These are phyloP conservation scores for Podospora bellae-mahoneyi DNA, from an alignment of 495 filamentous ascomycete species.

Conservation along the genomic window DNA sequence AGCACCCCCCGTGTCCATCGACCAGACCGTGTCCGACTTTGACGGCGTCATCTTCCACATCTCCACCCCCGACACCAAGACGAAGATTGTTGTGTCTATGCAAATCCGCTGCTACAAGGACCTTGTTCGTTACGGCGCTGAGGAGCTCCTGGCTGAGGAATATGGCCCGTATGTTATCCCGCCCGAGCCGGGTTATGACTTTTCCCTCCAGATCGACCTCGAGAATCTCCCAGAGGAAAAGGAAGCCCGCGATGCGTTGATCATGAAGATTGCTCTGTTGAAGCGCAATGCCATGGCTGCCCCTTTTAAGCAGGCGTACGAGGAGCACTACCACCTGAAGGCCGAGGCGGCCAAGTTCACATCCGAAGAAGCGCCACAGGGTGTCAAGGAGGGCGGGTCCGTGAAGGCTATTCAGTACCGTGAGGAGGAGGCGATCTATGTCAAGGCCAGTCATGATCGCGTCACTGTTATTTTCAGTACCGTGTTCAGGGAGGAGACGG, in stretches of 20 bases:
- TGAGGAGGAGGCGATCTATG: conserved; percentile 98
- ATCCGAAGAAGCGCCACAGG: conserved; percentile 85
- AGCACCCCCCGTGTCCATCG: conserved; percentile 78
- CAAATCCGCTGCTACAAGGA: conserved; percentile 91
- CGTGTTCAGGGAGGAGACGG: conserved; percentile 95
- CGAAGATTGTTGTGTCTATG: conserved; percentile 89
- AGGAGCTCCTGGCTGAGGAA: conserved; percentile 85
- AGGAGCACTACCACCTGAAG: conserved; percentile 79
- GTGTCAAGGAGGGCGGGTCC: conserved; percentile 80
- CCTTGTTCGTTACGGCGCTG: conserved; percentile 85
- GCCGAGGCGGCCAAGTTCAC: conserved; percentile 88
- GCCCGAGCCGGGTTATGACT: conserved; percentile 89
- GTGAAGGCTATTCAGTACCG: conserved; percentile 97
- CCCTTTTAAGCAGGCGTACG: conserved; percentile 93
- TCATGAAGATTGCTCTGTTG: conserved; percentile 78
- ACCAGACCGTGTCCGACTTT: conserved; percentile 97
- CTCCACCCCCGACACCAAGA: conserved; percentile 88
- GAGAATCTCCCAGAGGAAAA: conserved; percentile 77
- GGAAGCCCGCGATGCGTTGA: conserved; percentile 76
- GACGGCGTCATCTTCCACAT: conserved; percentile 97
- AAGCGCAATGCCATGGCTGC: conserved; percentile 99
- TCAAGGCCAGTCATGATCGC: conserved; percentile 93
- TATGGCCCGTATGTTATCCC: conserved; percentile 87
- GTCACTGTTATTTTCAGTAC: conserved; percentile 99
- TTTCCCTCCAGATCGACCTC: conserved; percentile 83